A percentile compares a stretch with the other conserved stretches of the same genome.
phyloP scores from a whole-genome alignment of 1,284 basidiomycete genomes.

The Melampsora abietis-canadensis region DNA sequence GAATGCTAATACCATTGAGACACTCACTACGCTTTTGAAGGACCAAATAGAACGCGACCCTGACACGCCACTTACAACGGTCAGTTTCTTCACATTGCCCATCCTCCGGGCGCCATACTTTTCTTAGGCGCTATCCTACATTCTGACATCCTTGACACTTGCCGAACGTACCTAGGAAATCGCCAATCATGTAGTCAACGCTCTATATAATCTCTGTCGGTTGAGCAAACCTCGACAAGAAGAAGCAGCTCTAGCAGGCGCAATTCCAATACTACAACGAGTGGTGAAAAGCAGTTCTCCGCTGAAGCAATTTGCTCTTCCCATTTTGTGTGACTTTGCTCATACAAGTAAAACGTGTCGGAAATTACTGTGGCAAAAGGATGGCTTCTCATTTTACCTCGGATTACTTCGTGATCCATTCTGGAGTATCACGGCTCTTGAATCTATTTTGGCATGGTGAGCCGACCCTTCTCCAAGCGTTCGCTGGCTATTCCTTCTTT shows the following conservation, averaged over 20 bases:
- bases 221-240: constrained; percentile 90
- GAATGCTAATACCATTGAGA: constrained; percentile 91
- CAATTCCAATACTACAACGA: constrained; percentile 82
- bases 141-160: not conserved
- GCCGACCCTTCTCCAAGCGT: constrained; percentile 48
- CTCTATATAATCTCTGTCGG: constrained; percentile 89
- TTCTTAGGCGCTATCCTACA: constrained; percentile 1
- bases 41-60: constrained; percentile 66
- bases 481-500: not conserved
- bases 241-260: constrained; percentile 90
- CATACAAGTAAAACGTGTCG: constrained; percentile 88
- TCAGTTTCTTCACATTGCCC: constrained; percentile 55
- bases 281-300: constrained; percentile 83
- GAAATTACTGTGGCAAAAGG: constrained; percentile 79
- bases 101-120: not conserved
- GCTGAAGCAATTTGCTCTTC: constrained; percentile 91
- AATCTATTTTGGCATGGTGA: constrained; percentile 84
- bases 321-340: constrained; percentile 90
- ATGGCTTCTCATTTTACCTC: constrained; percentile 72
- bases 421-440: constrained; percentile 89
- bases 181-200: constrained; percentile 87
- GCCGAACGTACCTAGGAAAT: constrained; percentile 66
- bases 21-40: constrained; percentile 76
- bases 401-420: constrained; percentile 83
- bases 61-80: constrained; percentile 66